Conservation (phyloP, 108 stramenopile genomes). For the Cyclostephanos tholiformis region DNA sequence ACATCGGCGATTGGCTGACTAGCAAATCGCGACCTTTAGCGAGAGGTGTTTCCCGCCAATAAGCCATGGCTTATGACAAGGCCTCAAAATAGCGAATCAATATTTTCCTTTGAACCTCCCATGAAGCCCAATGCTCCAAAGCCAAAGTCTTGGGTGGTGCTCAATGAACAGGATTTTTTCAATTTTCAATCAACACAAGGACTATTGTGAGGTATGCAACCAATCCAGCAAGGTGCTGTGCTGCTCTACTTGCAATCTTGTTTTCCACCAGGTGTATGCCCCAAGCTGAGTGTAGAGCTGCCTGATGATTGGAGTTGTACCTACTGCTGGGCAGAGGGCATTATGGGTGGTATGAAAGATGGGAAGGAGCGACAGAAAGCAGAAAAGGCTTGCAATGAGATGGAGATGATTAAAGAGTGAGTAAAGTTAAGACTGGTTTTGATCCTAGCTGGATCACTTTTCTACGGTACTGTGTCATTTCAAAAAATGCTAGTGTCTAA, state of each 20-base stretch:
- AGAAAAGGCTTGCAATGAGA: slow-evolving; percentile 64
- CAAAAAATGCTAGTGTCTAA: too few species aligned
- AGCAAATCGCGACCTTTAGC: too few species aligned
- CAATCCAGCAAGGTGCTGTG: slow-evolving; percentile 78
- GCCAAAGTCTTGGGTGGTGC: slow-evolving; percentile 13
- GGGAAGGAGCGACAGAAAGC: slow-evolving; percentile 62
- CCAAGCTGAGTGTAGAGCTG: slow-evolving; percentile 60
- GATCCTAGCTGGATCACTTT: too few species aligned
- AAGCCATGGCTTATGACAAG: too few species aligned
- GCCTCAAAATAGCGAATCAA: too few species aligned
- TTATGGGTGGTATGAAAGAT: slow-evolving; percentile 61
- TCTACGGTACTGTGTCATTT: too few species aligned
- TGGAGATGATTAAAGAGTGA: slow-evolving; percentile 63
- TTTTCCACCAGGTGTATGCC: slow-evolving; percentile 90
- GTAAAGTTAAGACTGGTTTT: too few species aligned
- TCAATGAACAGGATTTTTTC: slow-evolving; percentile 73
- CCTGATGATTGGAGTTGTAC: slow-evolving; percentile 75
- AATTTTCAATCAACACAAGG: slow-evolving; percentile 86
- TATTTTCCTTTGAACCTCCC: too few species aligned
- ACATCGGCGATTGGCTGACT: too few species aligned
- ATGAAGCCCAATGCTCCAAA: background rate
- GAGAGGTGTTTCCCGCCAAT: too few species aligned
- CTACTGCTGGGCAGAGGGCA: slow-evolving; percentile 63
- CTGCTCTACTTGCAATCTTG: slow-evolving; percentile 90
- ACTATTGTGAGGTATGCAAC: slow-evolving; percentile 89